phyloP scores from a whole-genome alignment of 768 basidiomycete genomes.

The Pulveroboletus sp. region DNA sequence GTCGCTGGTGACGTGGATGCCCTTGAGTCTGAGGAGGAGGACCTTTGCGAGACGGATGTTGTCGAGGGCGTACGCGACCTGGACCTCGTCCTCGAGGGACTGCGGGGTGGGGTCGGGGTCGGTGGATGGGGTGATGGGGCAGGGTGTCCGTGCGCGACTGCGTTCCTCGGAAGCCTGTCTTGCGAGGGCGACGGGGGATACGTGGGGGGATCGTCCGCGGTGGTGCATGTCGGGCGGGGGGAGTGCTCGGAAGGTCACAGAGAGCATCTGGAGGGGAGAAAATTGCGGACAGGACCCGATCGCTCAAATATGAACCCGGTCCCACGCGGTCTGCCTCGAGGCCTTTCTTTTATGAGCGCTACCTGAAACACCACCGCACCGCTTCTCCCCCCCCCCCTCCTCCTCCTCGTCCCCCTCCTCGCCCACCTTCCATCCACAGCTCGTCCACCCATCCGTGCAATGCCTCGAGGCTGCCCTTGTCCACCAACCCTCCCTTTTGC shows the following conservation, averaged over 20 bases:
- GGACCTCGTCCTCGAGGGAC: constrained; percentile 58
- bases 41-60: constrained; percentile 63
- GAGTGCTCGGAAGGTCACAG: constrained; percentile 24
- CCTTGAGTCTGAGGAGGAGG: constrained; percentile 55
- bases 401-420: neutral
- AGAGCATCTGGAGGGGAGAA: constrained; percentile 13
- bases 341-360: neutral
- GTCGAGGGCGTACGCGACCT: constrained; percentile 62
- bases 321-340: constrained; percentile 1
- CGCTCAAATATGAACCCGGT: neutral
- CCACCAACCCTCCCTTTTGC: neutral
- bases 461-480: constrained; percentile 5
- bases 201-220: constrained; percentile 40
- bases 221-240: constrained; percentile 24
- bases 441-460: neutral
- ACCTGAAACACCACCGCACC: neutral
- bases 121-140: neutral
- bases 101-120: constrained; percentile 20
- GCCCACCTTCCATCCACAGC: neutral
- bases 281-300: neutral
- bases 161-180: constrained; percentile 42
- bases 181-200: constrained; percentile 41
- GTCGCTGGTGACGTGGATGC: constrained; percentile 55
- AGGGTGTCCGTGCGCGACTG: neutral
- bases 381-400: neutral